Base-by-base conservation (phyloP, 2,329 filamentous ascomycete species). In the Stachybotrys chartarum region DNA sequence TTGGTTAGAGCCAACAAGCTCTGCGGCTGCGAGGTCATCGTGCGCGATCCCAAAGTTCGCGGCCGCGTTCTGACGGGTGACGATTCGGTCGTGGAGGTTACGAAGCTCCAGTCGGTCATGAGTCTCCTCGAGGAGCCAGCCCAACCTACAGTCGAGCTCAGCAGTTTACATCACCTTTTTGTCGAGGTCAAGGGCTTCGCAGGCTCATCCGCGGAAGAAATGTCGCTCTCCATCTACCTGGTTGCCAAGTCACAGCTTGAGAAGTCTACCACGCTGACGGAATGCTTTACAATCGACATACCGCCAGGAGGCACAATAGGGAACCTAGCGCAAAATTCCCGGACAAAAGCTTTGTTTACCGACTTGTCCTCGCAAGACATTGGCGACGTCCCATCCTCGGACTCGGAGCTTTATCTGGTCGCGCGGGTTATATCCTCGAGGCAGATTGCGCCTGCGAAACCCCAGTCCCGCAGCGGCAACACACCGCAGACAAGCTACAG, bases 1-100 rank as follows among this genome's bases (percentile, higher is more conserved):
- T 77, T 99, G 52, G 93, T 97, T 3, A 85, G 82, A 48, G 93
- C 93, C 49, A 99, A 99, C 74, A 97, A 97, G 73, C 82, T 97
- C 65, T 87, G 97, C 54, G 91, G 86, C 58, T 91, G 91, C 52
- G 92, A 97, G 68, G 88, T 99, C 51, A 96, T 99, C 68, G 94
- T 99, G 57, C 86, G 94, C 32, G 94, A 95, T 70, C 91, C 94
- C 2, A 81, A 80, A 18, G 86, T 92, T 67, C 83, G 88, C 32
- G 94, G 94, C 8, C 85, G 92, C 50, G 85, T 97, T 31, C 73
- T 99, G 64, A 97, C 92, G 0, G 91, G 90, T 12, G 88, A 97
- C 54, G 94, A 99, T 71, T 96, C 92, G 1, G 90, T 94, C 5
- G 88, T 97, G 31, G 89, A 96, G 56, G 83, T 97, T 61, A 93